These are phyloP conservation scores for Candida easanensis DNA, from an alignment of 805 yeast genomes.

Conservation along the genomic window DNA sequence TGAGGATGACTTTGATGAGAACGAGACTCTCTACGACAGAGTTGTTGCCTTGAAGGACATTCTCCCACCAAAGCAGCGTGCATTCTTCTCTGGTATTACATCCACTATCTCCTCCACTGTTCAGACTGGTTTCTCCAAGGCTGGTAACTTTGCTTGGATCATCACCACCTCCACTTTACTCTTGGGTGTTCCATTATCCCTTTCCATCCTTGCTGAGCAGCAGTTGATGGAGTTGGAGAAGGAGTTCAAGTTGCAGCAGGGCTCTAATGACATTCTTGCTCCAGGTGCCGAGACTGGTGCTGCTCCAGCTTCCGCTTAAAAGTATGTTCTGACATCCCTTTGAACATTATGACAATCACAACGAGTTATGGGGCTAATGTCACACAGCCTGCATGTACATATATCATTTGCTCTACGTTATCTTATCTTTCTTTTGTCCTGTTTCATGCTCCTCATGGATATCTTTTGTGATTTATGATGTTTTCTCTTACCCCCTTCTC, in stretches of 20 bases:
- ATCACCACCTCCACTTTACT: conserved; percentile 78
- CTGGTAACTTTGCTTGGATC: conserved; percentile 83
- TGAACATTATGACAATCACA: too few relatives aligned
- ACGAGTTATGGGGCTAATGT: too few relatives aligned
- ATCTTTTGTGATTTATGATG: too few relatives aligned
- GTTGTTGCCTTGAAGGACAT: conserved; percentile 88
- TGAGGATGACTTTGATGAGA: conserved; percentile 61
- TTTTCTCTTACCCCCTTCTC: too few relatives aligned
- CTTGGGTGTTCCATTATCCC: conserved; percentile 88
- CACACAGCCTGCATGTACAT: conserved; percentile 1
- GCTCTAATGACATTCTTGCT: conserved; percentile 71
- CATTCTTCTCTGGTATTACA: conserved; percentile 35
- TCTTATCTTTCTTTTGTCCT: neutral
- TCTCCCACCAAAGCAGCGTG: conserved; percentile 83
- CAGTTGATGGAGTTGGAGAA: conserved; percentile 93
- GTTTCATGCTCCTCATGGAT: too few relatives aligned
- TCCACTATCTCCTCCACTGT: conserved; percentile 38
- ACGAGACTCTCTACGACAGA: conserved; percentile 86
- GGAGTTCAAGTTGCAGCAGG: conserved; percentile 79
- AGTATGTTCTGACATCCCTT: too few relatives aligned
- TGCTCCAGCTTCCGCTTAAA: conserved; percentile 28
- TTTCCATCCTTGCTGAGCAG: conserved; percentile 88
- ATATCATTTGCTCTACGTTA: neutral
- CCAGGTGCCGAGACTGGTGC: conserved; percentile 53
- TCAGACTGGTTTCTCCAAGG: conserved; percentile 47